phyloP scores from a whole-genome alignment of 352 stramenopile genomes.

The Paralagenidium karlingii region DNA sequence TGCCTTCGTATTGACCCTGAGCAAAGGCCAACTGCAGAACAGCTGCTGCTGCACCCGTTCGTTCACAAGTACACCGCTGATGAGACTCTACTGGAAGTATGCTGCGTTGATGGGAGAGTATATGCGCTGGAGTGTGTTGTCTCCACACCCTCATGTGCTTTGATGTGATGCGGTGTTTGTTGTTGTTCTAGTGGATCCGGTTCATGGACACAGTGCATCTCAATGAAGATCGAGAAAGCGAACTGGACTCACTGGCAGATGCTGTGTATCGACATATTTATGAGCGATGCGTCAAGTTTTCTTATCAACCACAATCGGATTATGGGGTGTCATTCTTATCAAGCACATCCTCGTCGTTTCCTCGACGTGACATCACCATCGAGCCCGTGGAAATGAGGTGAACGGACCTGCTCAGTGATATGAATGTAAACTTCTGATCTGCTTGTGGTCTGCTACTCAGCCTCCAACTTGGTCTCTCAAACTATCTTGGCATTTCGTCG shows the following conservation, averaged over 20 bases:
- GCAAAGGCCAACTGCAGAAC: constrained; percentile 43
- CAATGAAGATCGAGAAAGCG: constrained; percentile 36
- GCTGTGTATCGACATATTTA: constrained; percentile 72
- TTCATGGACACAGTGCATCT: constrained; percentile 47
- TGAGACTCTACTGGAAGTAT: constrained; percentile 55
- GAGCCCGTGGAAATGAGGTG: constrained; percentile 74
- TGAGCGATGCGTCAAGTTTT: constrained; percentile 60
- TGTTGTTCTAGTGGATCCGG: constrained; percentile 26
- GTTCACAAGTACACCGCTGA: constrained; percentile 48
- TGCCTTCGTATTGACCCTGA: constrained; percentile 58
- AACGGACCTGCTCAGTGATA: neutral
- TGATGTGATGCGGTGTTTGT: constrained; percentile 3
- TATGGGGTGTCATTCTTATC: constrained; percentile 68
- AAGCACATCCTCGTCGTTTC: constrained; percentile 34
- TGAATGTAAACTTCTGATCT: neutral
- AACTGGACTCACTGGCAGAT: constrained; percentile 58
- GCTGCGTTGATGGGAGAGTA: constrained; percentile 1
- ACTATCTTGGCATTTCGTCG: constrained; percentile 47
- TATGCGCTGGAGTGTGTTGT: neutral
- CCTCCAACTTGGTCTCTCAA: constrained; percentile 65
- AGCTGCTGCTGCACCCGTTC: constrained; percentile 58
- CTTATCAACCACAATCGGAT: constrained; percentile 69
- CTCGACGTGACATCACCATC: constrained; percentile 45
- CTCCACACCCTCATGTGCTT: neutral
- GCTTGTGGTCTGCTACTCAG: constrained; percentile 7